Evolutionary conservation across 306 rosid species (phyloP).

Genomic region (Benincasa hispida): DNA sequence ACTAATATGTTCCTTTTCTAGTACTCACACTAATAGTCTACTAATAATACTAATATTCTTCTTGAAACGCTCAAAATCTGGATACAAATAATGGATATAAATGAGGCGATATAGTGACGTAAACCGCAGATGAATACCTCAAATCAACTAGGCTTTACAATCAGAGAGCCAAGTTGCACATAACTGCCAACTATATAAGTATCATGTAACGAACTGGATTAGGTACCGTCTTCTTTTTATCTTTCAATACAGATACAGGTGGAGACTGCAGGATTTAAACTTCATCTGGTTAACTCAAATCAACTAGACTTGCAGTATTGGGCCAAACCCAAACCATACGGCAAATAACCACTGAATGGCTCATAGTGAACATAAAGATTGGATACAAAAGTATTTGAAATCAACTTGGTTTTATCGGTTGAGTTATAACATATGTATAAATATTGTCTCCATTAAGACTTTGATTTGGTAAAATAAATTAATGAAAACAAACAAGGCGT

Average conservation of each 20-base stretch:
- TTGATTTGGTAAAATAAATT: background rate
- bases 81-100: background rate
- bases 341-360: background rate
- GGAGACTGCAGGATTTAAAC: background rate
- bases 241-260: background rate
- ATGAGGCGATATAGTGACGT: background rate
- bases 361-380: background rate
- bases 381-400: background rate
- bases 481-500: background rate
- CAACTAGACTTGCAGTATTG: background rate
- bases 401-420: background rate
- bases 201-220: background rate
- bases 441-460: background rate
- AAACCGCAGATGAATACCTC: background rate
- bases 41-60: too few species aligned
- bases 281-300: background rate
- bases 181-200: background rate
- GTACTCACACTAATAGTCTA: too few species aligned
- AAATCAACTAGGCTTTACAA: background rate
- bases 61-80: background rate
- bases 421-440: background rate
- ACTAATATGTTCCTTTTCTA: too few species aligned
- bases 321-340: background rate
- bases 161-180: background rate
- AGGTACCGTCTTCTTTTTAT: background rate